phyloP scores from a whole-genome alignment of 2,329 filamentous ascomycete genomes.

The Aspergillus transmontanensis region DNA sequence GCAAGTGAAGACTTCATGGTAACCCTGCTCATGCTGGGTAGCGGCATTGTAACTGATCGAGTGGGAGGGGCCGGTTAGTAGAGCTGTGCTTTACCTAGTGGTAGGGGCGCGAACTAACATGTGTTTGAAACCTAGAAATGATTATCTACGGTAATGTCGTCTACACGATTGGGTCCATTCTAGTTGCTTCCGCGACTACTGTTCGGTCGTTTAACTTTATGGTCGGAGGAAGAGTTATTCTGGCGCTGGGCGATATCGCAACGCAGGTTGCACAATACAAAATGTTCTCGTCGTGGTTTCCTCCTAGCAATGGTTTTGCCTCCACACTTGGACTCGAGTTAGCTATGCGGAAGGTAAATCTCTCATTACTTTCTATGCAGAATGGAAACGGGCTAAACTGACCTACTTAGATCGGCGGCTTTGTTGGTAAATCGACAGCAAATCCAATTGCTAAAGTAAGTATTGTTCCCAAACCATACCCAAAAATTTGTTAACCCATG shows the following conservation, averaged over 20 bases:
- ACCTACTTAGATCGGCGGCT: constrained; percentile 52
- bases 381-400: background rate
- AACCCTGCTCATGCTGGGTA: constrained; percentile 57
- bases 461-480: background rate
- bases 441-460: constrained; percentile 57
- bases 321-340: constrained; percentile 64
- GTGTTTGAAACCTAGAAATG: constrained; percentile 37
- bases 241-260: constrained; percentile 63
- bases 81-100: no score
- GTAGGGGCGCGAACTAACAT: background rate
- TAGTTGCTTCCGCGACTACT: constrained; percentile 61
- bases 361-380: background rate
- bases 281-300: constrained; percentile 67
- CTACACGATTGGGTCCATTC: constrained; percentile 60
- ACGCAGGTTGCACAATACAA: constrained; percentile 68
- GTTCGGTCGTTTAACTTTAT: constrained; percentile 62
- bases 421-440: constrained; percentile 62
- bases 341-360: constrained; percentile 55
- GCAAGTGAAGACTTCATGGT: constrained; percentile 66
- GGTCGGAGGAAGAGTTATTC: constrained; percentile 59
- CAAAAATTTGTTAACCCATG: constrained; percentile 8
- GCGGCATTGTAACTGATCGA: constrained; percentile 60
- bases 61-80: constrained; percentile 57
- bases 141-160: constrained; percentile 65
- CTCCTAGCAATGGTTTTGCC: constrained; percentile 63